Conservation (phyloP, 2,329 filamentous ascomycete genomes). For the Endoconidiophora polonica region DNA sequence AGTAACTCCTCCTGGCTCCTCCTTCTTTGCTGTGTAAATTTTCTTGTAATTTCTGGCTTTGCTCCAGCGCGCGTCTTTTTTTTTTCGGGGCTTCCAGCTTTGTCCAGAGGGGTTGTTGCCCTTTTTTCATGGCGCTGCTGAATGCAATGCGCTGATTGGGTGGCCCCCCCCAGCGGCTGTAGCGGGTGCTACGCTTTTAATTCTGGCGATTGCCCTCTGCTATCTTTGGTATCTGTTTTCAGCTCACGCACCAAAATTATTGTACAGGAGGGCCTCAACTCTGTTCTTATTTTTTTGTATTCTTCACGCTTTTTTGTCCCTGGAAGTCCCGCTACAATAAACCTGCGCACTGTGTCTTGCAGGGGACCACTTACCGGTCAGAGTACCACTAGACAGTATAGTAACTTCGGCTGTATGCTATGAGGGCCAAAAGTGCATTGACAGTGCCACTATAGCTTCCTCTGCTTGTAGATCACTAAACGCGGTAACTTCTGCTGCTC, state of each 20-base stretch:
- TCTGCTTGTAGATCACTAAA: neutral
- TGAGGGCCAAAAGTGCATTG: conserved; percentile 5
- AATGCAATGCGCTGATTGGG: neutral
- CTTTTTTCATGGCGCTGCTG: neutral
- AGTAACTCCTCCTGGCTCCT: conserved; percentile 8
- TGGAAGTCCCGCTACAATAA: too few species aligned
- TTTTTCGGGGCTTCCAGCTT: neutral
- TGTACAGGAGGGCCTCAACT: too few species aligned
- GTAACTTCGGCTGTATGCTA: neutral
- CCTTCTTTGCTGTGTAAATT: neutral
- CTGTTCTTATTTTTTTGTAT: too few species aligned
- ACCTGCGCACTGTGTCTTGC: neutral
- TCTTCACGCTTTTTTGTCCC: too few species aligned
- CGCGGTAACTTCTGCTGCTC: neutral
- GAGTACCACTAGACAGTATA: neutral
- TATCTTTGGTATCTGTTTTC: too few species aligned
- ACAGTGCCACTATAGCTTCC: too few species aligned
- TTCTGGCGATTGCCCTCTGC: neutral
- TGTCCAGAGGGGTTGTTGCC: neutral
- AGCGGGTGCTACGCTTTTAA: neutral
- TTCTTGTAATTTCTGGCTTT: conserved; percentile 10
- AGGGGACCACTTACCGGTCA: neutral
- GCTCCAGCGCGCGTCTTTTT: conserved; percentile 10
- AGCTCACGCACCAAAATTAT: too few species aligned
- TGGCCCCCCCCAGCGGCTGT: neutral